Base-by-base conservation (phyloP, 495 filamentous ascomycete species). In the Hypoxylon intermedium region DNA sequence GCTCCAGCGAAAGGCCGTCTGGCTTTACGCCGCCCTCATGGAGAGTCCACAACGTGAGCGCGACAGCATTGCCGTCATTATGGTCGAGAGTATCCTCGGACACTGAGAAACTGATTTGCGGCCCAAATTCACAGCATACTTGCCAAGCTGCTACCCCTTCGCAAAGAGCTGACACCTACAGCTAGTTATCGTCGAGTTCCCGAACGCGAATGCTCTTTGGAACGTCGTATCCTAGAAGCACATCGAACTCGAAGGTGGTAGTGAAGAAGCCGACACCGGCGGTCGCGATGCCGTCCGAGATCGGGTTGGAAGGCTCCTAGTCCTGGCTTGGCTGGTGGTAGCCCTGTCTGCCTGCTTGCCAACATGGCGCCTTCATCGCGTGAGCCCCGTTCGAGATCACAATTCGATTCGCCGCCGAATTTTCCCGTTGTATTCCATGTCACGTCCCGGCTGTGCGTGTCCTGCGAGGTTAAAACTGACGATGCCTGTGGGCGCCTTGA, bases 391-490 rank as follows among this genome's bases (percentile, higher is more conserved):
- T 73, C 71, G 9, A 78, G 74, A 62, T 93, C 90, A 3, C 60
- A 42, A 69, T 90, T 92, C 47, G 84, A 69, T 58, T 92, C 89
- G 21, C 90, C 89, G 41, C 84, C 85, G 6, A 92, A 75, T 57
- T 92, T 93, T 5, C 90, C 90, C 0, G 89, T 91, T 11, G 92
- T 63, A 67, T 90, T 92, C 90, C 90, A 93, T 21, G 47, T 44
- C 28, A 73, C 51, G 13, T 58, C 51, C n/a, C 45, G 76, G 46
- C 36, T 79, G 40, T 87, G 77, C 51, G 42, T 72, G 48, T 70
- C 73, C 20, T 72, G 67, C 38, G 79, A 79, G 9, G 72, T 68
- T 11, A 50, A 88, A 91, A 69, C 80, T 69, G 20, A 90, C 61
- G 37, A 92, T 85, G 2, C 89, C 89, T 46, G 87, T 81, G 1